Base-by-base conservation (phyloP, 2,329 filamentous ascomycete species). In the Colletotrichum brevisporum region DNA sequence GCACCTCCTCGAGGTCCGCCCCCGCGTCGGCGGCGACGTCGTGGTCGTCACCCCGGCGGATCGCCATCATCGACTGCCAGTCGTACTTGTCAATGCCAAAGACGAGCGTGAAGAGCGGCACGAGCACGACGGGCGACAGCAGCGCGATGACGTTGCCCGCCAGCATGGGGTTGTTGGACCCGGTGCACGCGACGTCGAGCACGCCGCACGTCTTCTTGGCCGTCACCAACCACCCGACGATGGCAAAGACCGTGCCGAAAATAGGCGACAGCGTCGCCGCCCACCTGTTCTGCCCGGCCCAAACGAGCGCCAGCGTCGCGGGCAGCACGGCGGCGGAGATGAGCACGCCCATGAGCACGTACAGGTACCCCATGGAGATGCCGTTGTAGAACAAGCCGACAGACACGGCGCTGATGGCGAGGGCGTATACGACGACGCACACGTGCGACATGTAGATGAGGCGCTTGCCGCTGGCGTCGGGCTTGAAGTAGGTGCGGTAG, bases 341-440 rank as follows among this genome's bases (percentile, higher is more conserved):
- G 75, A 97, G 93, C 58, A 94, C 92, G 8, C 94, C 95, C 94
- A 97, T 97, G 76, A 97, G 88, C 1, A 97, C 83, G 76, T 97
- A 97, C 3, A 97, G 85, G 75, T 95, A 97, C 12, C 94, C 94
- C 93, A 97, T 96, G 12, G 89, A 91, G 70, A 97, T 92, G 21
- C 92, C 91, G 2, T 89, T 90, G 71, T 92, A 92, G 78, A 84
- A 89, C 0, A 96, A 87, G 0, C 92, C 94, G 0, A 93, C 93
- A 0, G 91, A 91, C 79, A 97, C 94, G 1, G 84, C 88, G 15
- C 93, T 93, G 83, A 97, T 95, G 74, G 92, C 85, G 21, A 94
- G 73, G 0, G 93, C 91, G 75, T 95, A 97, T 15, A 75, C 74
- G 1, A 90, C 84, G 47, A 96, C 94, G 75, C 90, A 89, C 43